Evolutionary conservation across 2,329 filamentous ascomycete species (phyloP).

Genomic region (Aspergillus novoparasiticus): DNA sequence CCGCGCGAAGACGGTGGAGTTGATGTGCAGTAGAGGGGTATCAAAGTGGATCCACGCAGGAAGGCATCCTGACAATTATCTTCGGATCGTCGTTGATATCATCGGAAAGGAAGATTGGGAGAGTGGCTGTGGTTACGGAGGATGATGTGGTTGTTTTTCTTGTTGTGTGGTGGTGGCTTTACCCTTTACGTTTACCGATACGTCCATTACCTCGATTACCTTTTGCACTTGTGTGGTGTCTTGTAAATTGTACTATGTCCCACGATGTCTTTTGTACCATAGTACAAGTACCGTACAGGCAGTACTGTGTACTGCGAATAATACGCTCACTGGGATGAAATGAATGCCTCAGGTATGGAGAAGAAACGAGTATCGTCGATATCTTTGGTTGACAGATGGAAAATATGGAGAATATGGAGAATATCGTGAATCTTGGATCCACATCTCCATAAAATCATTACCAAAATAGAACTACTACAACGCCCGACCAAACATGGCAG

Average conservation of each 20-base stretch:
- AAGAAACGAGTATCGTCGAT: too few relatives aligned
- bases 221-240: background rate
- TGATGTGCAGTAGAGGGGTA: conserved; percentile 10
- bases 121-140: background rate
- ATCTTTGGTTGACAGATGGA: background rate
- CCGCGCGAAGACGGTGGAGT: conserved; percentile 7
- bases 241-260: background rate
- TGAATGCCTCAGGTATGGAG: background rate
- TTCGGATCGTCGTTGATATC: conserved; percentile 9
- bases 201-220: background rate
- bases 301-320: background rate
- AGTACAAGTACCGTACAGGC: background rate
- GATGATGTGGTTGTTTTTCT: background rate
- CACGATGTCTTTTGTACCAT: background rate
- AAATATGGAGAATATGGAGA: background rate
- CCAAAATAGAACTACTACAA: background rate
- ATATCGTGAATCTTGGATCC: background rate
- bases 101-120: conserved; percentile 1
- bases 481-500: background rate
- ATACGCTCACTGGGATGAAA: background rate
- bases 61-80: background rate
- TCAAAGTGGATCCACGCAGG: conserved; percentile 1
- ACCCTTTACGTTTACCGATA: background rate
- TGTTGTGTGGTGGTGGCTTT: background rate
- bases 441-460: background rate